A percentile compares a stretch with the other conserved stretches of the same genome.
phyloP scores from a whole-genome alignment of 2,329 filamentous ascomycete genomes.

The Clonostachys byssicola region DNA sequence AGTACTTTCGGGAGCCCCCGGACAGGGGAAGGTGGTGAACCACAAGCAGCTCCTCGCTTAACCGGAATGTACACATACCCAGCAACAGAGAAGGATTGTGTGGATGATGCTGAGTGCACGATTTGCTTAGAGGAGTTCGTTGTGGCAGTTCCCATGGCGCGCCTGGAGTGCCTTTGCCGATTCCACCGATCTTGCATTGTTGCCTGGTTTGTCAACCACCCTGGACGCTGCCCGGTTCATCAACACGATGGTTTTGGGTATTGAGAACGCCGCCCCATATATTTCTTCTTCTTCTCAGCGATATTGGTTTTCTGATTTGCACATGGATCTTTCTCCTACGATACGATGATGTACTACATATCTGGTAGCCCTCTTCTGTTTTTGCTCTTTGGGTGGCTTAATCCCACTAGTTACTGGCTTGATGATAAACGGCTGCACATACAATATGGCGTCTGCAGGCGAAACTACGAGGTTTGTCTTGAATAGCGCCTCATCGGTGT shows the following conservation, averaged over 20 bases:
- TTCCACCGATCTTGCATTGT: conserved; percentile 59
- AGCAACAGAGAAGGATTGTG: conserved; percentile 65
- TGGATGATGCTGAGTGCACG: conserved; percentile 64
- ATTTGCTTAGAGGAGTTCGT: conserved; percentile 66
- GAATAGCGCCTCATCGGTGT: no score
- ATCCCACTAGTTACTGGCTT: no score
- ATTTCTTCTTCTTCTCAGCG: not conserved
- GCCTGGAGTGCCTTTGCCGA: conserved; percentile 62
- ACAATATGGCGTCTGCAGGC: no score
- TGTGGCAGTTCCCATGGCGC: conserved; percentile 58
- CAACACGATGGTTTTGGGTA: conserved; percentile 59
- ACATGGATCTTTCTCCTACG: no score
- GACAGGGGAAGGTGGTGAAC: conserved; percentile 9
- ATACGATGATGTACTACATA: no score
- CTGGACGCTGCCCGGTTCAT: conserved; percentile 61
- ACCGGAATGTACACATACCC: conserved; percentile 61
- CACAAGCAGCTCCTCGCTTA: conserved; percentile 28
- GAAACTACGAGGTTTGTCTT: no score
- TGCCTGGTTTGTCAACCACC: conserved; percentile 59
- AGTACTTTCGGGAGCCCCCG: conserved; percentile 40
- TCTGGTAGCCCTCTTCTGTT: no score
- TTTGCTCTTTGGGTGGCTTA: no score
- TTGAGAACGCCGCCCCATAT: conserved; percentile 10
- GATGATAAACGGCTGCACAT: no score
- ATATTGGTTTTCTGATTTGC: not conserved